Conservation (phyloP, 805 yeast species). For the Nakazawaea ernobii region DNA sequence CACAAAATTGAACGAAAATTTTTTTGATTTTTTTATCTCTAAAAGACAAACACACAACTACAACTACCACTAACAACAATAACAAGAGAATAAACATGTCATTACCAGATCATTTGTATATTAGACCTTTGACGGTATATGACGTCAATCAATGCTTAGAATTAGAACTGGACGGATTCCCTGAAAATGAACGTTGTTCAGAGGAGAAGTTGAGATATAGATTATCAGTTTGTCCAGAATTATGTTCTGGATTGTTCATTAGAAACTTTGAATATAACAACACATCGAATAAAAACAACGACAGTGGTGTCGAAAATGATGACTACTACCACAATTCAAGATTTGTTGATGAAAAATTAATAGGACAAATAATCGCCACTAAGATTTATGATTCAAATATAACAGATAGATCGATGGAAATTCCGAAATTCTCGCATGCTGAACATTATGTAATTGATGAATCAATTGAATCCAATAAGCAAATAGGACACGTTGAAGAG, state of each 20-base stretch:
- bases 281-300: constrained; percentile 23
- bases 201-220: constrained; percentile 63
- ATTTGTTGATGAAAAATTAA: constrained; percentile 54
- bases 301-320: constrained; percentile 18
- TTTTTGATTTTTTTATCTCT: neutral
- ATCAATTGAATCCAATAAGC: constrained; percentile 16
- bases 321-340: constrained; percentile 29
- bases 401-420: constrained; percentile 53
- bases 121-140: constrained; percentile 73
- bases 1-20: neutral
- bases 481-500: constrained; percentile 65
- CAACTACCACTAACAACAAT: neutral
- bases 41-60: neutral
- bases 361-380: constrained; percentile 80
- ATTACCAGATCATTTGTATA: constrained; percentile 51
- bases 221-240: constrained; percentile 79
- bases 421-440: constrained; percentile 35
- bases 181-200: constrained; percentile 63
- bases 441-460: constrained; percentile 15
- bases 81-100: constrained; percentile 2
- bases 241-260: constrained; percentile 81
- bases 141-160: constrained; percentile 59
- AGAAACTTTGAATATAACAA: constrained; percentile 47
- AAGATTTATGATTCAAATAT: constrained; percentile 49
- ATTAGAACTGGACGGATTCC: constrained; percentile 67